phyloP scores from a whole-genome alignment of 257 asterid genomes.

The Capsicum rhomboideum region DNA sequence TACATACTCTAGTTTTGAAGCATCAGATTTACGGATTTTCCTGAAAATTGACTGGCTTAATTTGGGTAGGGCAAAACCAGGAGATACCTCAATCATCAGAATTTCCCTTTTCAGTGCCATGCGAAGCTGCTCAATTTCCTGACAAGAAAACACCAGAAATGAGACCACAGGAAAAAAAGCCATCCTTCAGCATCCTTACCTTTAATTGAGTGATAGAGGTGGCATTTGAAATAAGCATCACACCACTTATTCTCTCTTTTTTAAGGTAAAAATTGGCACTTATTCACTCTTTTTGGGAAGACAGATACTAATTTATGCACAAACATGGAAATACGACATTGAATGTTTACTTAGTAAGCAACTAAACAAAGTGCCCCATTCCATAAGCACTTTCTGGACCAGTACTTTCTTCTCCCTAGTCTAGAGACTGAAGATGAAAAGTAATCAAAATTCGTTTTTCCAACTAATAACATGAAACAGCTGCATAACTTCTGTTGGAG shows the following conservation, averaged over 20 bases:
- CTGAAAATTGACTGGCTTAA: neutral
- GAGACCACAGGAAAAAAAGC: neutral
- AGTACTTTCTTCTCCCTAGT: neutral
- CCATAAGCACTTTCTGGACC: neutral
- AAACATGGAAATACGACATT: neutral
- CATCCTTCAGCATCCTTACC: neutral
- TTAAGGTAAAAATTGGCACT: neutral
- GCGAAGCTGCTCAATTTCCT: constrained; percentile 87
- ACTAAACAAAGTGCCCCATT: neutral
- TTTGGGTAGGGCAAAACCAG: neutral
- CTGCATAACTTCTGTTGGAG: neutral
- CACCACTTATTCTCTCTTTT: neutral
- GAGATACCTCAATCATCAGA: constrained; percentile 65
- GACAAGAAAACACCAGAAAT: constrained; percentile 8
- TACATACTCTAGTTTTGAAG: neutral
- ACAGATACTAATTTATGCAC: neutral
- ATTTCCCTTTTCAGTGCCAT: constrained; percentile 60
- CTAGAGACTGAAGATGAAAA: neutral
- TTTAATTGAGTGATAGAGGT: neutral
- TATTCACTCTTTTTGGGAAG: neutral
- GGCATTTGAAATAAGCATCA: neutral
- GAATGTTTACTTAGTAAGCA: neutral
- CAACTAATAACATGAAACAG: neutral
- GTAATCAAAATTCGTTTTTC: neutral
- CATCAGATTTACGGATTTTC: neutral